A percentile compares a stretch with the other conserved stretches of the same genome.
phyloP scores from a whole-genome alignment of 1,139 yeast species.

The Blastobotrys capitulatus region DNA sequence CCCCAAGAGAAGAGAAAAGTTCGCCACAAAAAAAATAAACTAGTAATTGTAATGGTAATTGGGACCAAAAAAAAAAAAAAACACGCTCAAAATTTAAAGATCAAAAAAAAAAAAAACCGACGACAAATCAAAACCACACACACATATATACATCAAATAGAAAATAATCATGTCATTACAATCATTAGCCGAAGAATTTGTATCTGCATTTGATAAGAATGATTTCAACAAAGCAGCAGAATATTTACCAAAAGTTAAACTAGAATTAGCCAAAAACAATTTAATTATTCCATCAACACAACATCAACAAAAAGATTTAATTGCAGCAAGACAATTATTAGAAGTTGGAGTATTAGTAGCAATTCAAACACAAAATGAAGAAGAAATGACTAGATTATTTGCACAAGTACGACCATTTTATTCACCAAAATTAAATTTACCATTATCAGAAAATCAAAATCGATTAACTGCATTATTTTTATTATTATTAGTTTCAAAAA shows the following conservation, averaged over 20 bases:
- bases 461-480: constrained; percentile 75
- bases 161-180: constrained; percentile 24
- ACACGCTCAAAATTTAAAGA: too few relatives aligned
- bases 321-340: constrained; percentile 71
- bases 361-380: constrained; percentile 57
- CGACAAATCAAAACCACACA: too few relatives aligned
- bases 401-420: constrained; percentile 79
- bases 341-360: constrained; percentile 84
- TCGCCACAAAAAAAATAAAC: too few relatives aligned
- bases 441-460: constrained; percentile 59
- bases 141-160: too few relatives aligned
- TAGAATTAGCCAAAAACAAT: constrained; percentile 72
- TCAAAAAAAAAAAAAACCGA: too few relatives aligned
- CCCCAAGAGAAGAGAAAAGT: too few relatives aligned
- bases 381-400: constrained; percentile 63
- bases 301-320: constrained; percentile 54
- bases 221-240: constrained; percentile 57
- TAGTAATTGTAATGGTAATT: too few relatives aligned
- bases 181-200: constrained; percentile 54
- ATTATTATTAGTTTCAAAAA: constrained; percentile 70
- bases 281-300: constrained; percentile 60
- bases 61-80: too few relatives aligned
- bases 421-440: constrained; percentile 40
- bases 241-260: constrained; percentile 64
- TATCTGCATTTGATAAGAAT: constrained; percentile 53